These are phyloP conservation scores for Catharanthus roseus DNA, from an alignment of 257 asterid genomes.

Conservation along the genomic window DNA sequence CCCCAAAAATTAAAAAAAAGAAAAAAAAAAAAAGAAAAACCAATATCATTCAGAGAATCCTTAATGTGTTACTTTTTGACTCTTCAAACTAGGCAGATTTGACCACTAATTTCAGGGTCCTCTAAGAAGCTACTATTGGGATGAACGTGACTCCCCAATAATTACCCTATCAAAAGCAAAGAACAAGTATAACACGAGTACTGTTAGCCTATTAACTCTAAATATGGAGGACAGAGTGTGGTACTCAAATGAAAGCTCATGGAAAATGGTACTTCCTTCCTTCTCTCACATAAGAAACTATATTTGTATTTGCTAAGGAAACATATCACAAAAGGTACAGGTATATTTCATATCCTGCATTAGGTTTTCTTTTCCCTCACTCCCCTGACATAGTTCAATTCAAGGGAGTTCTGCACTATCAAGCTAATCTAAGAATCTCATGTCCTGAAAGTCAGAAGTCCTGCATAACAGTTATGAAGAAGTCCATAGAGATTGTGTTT, in stretches of 20 bases:
- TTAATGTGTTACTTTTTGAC: background rate
- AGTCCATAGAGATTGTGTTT: background rate
- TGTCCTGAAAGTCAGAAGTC: background rate
- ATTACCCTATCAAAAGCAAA: background rate
- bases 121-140: background rate
- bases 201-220: background rate
- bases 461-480: background rate
- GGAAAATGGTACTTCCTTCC: background rate
- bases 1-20: too few relatives aligned
- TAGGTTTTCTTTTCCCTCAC: background rate
- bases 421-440: background rate
- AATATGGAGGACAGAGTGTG: background rate
- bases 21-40: background rate
- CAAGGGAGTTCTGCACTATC: background rate
- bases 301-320: background rate
- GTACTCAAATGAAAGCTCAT: background rate
- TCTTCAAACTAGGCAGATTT: background rate
- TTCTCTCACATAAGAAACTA: background rate
- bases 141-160: background rate
- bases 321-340: background rate
- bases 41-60: background rate
- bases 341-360: background rate
- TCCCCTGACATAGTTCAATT: background rate
- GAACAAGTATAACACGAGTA: background rate
- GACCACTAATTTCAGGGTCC: background rate